Percentiles rank a stretch among this genome's conserved stretches.
These are phyloP conservation scores for Prototheca cutis DNA, from an alignment of 163 green algal genomes.

Conservation along the genomic window DNA sequence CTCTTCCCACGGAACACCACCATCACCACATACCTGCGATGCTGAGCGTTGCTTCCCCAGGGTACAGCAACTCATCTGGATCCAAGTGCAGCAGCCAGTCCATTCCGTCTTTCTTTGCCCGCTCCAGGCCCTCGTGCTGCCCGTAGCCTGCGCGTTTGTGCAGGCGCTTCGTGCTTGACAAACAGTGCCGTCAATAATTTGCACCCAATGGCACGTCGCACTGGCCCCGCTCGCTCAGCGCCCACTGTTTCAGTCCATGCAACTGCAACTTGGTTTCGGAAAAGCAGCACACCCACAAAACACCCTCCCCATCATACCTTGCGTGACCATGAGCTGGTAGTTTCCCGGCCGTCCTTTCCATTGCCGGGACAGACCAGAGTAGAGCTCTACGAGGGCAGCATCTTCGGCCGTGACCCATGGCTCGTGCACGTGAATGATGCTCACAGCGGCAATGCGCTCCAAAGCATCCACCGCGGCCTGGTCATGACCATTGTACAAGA, in stretches of 20 bases:
- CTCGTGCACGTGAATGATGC: slow-evolving; percentile 32
- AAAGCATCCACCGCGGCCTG: slow-evolving; percentile 22
- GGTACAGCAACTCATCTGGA: slow-evolving; percentile 48
- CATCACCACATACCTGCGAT: slow-evolving; percentile 9
- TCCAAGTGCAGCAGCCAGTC: slow-evolving; percentile 57
- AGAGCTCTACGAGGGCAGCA: slow-evolving; percentile 6
- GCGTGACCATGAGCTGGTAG: slow-evolving; percentile 56
- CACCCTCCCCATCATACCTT: too few relatives aligned
- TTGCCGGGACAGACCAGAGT: slow-evolving; percentile 7
- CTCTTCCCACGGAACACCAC: too few relatives aligned
- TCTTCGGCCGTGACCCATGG: slow-evolving; percentile 26
- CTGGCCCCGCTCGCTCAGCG: too few relatives aligned
- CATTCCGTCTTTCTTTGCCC: slow-evolving; percentile 15
- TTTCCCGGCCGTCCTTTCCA: slow-evolving; percentile 38
- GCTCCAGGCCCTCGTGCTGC: slow-evolving; percentile 17
- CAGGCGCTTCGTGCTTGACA: too few relatives aligned
- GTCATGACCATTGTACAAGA: slow-evolving; percentile 43
- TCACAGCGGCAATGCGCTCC: slow-evolving; percentile 16
- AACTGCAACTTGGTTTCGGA: too few relatives aligned
- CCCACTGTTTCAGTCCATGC: too few relatives aligned
- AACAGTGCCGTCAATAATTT: too few relatives aligned
- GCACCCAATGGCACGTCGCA: too few relatives aligned
- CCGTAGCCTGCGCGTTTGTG: too few relatives aligned
- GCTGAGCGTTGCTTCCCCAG: slow-evolving; percentile 4
- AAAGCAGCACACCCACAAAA: too few relatives aligned